Evolutionary conservation across 176 grass and related monocot species (phyloP), one percentile per base, ranked within the genome.

Genomic region (Musa itinerans): DNA sequence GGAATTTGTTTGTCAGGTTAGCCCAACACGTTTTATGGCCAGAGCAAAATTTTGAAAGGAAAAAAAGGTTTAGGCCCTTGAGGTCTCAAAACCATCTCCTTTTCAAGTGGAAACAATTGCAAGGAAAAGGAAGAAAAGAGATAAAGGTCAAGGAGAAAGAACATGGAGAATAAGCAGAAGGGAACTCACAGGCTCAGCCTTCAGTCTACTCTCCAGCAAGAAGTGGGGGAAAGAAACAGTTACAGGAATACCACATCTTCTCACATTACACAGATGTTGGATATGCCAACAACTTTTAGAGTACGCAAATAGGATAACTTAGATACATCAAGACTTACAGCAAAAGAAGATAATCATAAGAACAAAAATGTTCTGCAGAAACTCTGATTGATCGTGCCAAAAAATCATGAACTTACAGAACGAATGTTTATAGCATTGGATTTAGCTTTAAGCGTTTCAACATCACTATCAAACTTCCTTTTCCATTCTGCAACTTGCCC

Each of bases 381-480:
- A 69, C 2, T 55, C 24, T 69, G 8, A 9, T 50, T 43, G 11
- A 69, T 15, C 26, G 50, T 69, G 65, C 21, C 7, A 13, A 53
- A 21, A 11, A 72, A 54, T 54, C 23, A 80, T 9, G 4, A 76
- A 90, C 88, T 83, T 98, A 98, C 95, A 71, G 88, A 87, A 71
- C 86, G 78, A 1, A 94, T 87, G 73, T 82, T 94, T 74, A 81
- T 85, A 89, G 81, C 69, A 26, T 98, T 98, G 52, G 90, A 89
- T 71, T 98, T 98, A 51, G 82, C 78, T 86, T 98, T 98, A 1
- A 98, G 86, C 78, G 92, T 85, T 86, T 93, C 95, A 78, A 87
- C 74, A 87, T 98, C 95, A 75, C 67, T 73, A 54, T 94, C 90
- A 65, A 98, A 85, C 63, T 81, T 79, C 54, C 91, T 81, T 88